Evolutionary conservation across 2,329 filamentous ascomycete species (phyloP).

Genomic region (Colletotrichum brevisporum): DNA sequence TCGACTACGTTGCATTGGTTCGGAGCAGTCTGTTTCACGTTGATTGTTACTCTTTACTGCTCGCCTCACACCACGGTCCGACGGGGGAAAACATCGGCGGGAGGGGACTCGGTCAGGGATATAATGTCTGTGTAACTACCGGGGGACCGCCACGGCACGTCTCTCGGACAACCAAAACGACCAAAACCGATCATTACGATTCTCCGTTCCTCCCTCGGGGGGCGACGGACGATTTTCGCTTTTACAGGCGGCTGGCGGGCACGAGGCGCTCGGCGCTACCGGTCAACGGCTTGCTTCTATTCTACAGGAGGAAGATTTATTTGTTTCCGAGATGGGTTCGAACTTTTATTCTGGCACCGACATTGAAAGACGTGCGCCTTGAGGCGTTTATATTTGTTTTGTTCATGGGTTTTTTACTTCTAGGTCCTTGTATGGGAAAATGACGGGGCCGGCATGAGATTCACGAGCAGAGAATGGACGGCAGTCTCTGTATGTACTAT

Average conservation of each 20-base stretch:
- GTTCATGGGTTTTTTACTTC: slow-evolving; percentile 23
- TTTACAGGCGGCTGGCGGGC: slow-evolving; percentile 18
- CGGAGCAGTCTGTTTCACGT: slow-evolving; percentile 28
- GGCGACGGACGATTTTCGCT: slow-evolving; percentile 20
- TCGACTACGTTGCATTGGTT: slow-evolving; percentile 27
- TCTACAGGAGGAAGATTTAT: slow-evolving; percentile 11
- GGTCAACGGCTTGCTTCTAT: slow-evolving; percentile 27
- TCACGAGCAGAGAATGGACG: slow-evolving; percentile 34
- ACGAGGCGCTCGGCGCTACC: slow-evolving; percentile 31
- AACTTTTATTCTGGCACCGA: slow-evolving; percentile 29
- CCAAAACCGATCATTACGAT: slow-evolving; percentile 28
- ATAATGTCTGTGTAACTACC: slow-evolving; percentile 40
- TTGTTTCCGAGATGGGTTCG: slow-evolving; percentile 9
- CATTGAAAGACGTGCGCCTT: slow-evolving; percentile 22
- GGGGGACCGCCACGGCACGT: slow-evolving; percentile 3
- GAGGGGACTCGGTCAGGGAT: slow-evolving; percentile 26
- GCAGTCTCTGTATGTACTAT: slow-evolving; percentile 36
- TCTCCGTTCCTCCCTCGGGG: slow-evolving; percentile 9
- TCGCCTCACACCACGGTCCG: slow-evolving; percentile 13
- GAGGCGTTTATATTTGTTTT: slow-evolving; percentile 38
- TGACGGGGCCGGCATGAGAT: slow-evolving; percentile 34
- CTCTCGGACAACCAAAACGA: slow-evolving; percentile 29
- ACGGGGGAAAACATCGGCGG: slow-evolving; percentile 20
- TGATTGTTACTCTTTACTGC: slow-evolving; percentile 22
- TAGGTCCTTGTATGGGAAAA: slow-evolving; percentile 33